Evolutionary conservation across 371 early-diverging fungal species (phyloP), one percentile per base, ranked within the genome.

Genomic region (Catenaria anguillulae): DNA sequence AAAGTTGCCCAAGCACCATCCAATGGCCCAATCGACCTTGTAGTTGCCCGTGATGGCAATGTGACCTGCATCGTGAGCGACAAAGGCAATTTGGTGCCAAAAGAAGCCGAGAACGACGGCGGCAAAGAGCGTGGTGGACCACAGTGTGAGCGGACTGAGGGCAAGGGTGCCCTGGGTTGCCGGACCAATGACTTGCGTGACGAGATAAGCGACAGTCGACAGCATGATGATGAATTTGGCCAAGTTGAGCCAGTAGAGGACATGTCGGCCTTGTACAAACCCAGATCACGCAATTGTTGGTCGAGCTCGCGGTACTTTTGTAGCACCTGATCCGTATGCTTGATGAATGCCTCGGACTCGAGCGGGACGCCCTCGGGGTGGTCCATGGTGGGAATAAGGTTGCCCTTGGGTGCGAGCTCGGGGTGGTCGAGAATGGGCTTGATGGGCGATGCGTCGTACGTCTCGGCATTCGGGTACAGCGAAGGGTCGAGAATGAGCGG

Each of bases 21-120:
- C 95, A 63, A 94, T 80, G 37, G 81, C 66, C 67, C 82, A 81
- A 68, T 96, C 97, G 33, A 83, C 75, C 36, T 77, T 70, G 45
- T 77, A 72, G 60, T 77, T 75, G 67, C 88, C 87, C 0, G 91
- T 87, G 65, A 94, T 86, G n/a, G 79, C 88, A 65, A 85, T 88
- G 77, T 96, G 97, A 4, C 94, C 97, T 21, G 90, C 84, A 71
- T 96, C 97, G 68, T 96, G 97, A 12, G 88, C 94, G 24, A 85
- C 80, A 69, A 96, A 93, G 21, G 92, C 86, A 37, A 85, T 72
- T 71, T 93, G 93, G 65, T 94, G 94, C 95, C 97, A 95, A 66
- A 93, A 82, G 46, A 76, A 64, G 19, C 83, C 89, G 59, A 84
- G 71, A 45, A 76, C 78, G 24, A 81, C 61, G 10, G 84, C 86